phyloP scores from a whole-genome alignment of 805 yeast genomes.

The Yueomyces sp. region DNA sequence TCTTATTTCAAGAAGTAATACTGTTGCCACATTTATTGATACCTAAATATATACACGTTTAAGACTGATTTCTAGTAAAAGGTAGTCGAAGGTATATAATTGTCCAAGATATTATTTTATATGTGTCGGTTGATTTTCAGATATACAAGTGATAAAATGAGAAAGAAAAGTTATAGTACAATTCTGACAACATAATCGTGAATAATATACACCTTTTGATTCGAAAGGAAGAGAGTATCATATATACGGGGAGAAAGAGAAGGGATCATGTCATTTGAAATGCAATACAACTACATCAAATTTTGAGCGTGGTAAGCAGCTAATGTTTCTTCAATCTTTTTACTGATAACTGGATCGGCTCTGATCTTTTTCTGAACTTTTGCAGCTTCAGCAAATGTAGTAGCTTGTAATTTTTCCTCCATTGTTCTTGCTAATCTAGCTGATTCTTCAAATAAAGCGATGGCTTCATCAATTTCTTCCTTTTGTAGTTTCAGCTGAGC shows the following conservation, averaged over 20 bases:
- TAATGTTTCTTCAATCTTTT: conserved; percentile 50
- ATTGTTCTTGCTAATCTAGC: conserved; percentile 70
- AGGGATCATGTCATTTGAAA: background rate
- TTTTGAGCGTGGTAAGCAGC: conserved; percentile 25
- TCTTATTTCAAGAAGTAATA: too few relatives aligned
- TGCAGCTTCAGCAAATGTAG: conserved; percentile 85
- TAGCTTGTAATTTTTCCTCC: conserved; percentile 82
- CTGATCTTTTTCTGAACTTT: conserved; percentile 74
- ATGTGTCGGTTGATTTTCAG: too few relatives aligned
- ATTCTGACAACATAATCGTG: too few relatives aligned
- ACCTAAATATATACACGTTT: too few relatives aligned
- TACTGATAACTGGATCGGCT: conserved; percentile 50
- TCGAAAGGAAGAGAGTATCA: background rate
- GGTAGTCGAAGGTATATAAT: too few relatives aligned
- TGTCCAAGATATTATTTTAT: too few relatives aligned
- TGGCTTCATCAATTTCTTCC: conserved; percentile 72
- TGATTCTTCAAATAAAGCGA: conserved; percentile 68
- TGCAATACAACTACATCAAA: conserved; percentile 4
- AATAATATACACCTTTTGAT: background rate
- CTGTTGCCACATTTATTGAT: too few relatives aligned
- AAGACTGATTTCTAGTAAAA: too few relatives aligned
- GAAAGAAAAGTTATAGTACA: too few relatives aligned
- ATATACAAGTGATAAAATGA: too few relatives aligned
- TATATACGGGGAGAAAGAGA: background rate
- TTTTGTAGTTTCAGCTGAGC: conserved; percentile 84